phyloP scores from a whole-genome alignment of 345 rosid species.

The Cochlearia excelsa region DNA sequence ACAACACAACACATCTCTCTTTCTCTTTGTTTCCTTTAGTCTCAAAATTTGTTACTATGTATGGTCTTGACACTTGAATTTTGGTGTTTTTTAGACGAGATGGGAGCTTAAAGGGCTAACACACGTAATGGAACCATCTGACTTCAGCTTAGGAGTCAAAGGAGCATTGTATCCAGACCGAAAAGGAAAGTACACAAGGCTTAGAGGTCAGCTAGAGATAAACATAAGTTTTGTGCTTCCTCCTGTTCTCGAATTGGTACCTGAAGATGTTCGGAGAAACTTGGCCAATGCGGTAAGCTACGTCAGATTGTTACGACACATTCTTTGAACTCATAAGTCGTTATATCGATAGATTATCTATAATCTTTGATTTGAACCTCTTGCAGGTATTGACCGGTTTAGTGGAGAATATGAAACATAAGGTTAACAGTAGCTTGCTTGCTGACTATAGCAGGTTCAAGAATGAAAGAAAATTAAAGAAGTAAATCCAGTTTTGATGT shows the following conservation, averaged over 20 bases:
- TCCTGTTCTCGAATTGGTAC: constrained; percentile 62
- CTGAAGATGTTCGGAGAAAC: constrained; percentile 57
- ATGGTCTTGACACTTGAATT: neutral
- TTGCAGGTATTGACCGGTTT: constrained; percentile 58
- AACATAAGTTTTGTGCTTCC: constrained; percentile 72
- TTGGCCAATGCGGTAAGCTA: constrained; percentile 60
- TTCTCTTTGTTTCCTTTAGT: neutral
- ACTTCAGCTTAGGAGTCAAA: constrained; percentile 57
- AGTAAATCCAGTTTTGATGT: constrained; percentile 1
- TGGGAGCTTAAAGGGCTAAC: constrained; percentile 87
- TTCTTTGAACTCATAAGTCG: neutral
- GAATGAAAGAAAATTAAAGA: constrained; percentile 34
- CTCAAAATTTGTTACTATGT: too few relatives aligned
- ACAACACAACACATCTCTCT: neutral
- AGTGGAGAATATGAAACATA: constrained; percentile 77
- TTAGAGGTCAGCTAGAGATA: constrained; percentile 79
- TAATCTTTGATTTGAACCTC: neutral
- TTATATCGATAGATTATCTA: too few relatives aligned
- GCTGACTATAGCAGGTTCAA: constrained; percentile 75
- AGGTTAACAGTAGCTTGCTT: constrained; percentile 73
- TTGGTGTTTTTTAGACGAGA: constrained; percentile 45
- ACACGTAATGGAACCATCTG: constrained; percentile 51
- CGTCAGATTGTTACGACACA: neutral
- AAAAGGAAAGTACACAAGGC: constrained; percentile 45
- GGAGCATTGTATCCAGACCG: constrained; percentile 68